These are phyloP conservation scores for Pichiaceae sp. DNA, from an alignment of 1,139 yeast genomes.

Conservation along the genomic window DNA sequence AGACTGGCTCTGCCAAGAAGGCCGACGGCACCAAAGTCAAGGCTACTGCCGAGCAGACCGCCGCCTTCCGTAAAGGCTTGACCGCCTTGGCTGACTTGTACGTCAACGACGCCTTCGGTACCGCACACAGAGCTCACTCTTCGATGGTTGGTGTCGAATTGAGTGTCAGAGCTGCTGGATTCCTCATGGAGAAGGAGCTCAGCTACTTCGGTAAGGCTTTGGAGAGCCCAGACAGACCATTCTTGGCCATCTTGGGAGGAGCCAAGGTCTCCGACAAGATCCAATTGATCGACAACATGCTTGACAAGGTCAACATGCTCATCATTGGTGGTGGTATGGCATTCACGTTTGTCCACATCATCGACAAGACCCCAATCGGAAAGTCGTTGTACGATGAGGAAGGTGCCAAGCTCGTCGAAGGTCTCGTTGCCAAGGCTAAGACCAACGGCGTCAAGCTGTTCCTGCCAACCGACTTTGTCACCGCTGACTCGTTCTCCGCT, in stretches of 20 bases:
- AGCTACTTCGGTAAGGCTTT: constrained; percentile 94
- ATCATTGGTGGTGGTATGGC: constrained; percentile 99
- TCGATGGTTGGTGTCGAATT: constrained; percentile 95
- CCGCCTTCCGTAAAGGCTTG: constrained; percentile 77
- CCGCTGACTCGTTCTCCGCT: constrained; percentile 87
- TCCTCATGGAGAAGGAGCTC: constrained; percentile 94
- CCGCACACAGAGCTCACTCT: constrained; percentile 98
- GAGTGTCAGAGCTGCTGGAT: constrained; percentile 93
- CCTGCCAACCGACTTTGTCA: constrained; percentile 87
- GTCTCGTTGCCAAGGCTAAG: constrained; percentile 89
- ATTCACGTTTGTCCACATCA: constrained; percentile 91
- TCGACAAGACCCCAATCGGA: constrained; percentile 80
- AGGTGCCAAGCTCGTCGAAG: constrained; percentile 88
- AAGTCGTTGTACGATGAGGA: constrained; percentile 82
- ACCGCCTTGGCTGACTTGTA: constrained; percentile 90
- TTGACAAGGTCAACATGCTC: constrained; percentile 86
- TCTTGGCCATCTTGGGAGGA: constrained; percentile 96
- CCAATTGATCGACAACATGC: constrained; percentile 91
- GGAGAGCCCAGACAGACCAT: constrained; percentile 94
- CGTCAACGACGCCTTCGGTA: constrained; percentile 96
- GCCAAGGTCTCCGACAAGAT: constrained; percentile 98
- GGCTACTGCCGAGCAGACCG: constrained; percentile 78
- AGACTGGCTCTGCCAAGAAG: constrained; percentile 86
- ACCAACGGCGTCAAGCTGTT: constrained; percentile 85
- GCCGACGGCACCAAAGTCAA: constrained; percentile 77